Base-by-base conservation (phyloP, 176 grass and related monocot species). In the Calamus simplicifolius region DNA sequence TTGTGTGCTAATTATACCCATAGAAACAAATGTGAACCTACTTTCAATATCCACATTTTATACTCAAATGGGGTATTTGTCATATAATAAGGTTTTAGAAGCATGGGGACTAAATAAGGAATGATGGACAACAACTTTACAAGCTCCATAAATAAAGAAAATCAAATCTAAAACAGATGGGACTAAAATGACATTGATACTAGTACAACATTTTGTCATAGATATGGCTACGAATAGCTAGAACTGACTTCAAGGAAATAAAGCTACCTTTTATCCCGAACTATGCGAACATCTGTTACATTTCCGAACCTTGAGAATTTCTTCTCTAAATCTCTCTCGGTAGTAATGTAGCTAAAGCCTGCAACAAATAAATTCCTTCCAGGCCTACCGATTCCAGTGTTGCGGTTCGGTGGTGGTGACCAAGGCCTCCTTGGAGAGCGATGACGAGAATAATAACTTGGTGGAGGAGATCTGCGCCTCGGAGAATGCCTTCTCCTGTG, bases 291-390 rank as follows among this genome's bases (percentile, higher is more conserved):
- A 67, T 82, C 80, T 75, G 63, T 95, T 56, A 95, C 85, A n/a
- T 67, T 77, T 48, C 89, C 89, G 77, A 64, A 95, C 57, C 68
- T 95, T 10, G 81, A 61, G 56, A 95, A 95, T 64, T 95, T 95
- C 64, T 80, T 95, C 56, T 95, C 89, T 78, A 95, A 85, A 57
- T 95, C 89, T 79, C 80, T 69, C 58, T 88, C 89, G 28, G 89
- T 95, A 15, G 89, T 95, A 18, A 79, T 85, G 64, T 84, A 88
- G 74, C 89, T 95, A 79, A 95, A 95, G 58, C 89, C 89, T 81
- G 89, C 83, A 87, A 95, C 72, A 81, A 88, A 95, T 38, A 95
- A 71, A 67, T 88, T 88, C 75, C 63, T 60, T 48, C 89, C 89
- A 68, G 89, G 89, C 85, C 71, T 87, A 73, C 89, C 80, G 61